A percentile compares a stretch with the other conserved stretches of the same genome.
phyloP scores from a whole-genome alignment of 768 basidiomycete species.

The Phlebiopsis gigantea region DNA sequence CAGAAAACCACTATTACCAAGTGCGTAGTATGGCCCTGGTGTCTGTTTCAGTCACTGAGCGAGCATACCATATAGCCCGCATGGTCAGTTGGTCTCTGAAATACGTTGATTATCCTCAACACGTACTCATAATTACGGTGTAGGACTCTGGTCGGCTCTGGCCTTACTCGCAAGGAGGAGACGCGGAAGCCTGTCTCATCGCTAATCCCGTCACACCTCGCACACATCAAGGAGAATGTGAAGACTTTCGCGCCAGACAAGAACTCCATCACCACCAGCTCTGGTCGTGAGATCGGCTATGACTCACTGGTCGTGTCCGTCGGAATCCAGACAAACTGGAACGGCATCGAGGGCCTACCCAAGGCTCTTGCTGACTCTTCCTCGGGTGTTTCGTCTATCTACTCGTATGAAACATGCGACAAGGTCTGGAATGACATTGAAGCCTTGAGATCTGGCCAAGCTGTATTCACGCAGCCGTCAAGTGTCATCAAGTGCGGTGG shows the following conservation, averaged over 20 bases:
- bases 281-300: conserved; percentile 70
- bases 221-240: conserved; percentile 67
- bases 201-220: conserved; percentile 71
- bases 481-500: conserved; percentile 93
- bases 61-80: conserved; percentile 58
- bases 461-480: conserved; percentile 92
- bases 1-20: conserved; percentile 83
- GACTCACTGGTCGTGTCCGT: conserved; percentile 86
- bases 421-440: conserved; percentile 85
- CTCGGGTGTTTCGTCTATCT: conserved; percentile 88
- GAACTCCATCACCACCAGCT: conserved; percentile 67
- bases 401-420: conserved; percentile 86
- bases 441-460: conserved; percentile 67
- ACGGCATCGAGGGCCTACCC: conserved; percentile 64
- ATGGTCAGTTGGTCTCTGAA: conserved; percentile 48
- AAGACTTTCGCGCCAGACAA: conserved; percentile 67
- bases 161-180: conserved; percentile 64
- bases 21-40: conserved; percentile 30
- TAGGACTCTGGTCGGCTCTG: conserved; percentile 93
- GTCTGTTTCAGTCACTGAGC: not conserved
- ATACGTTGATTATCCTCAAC: not conserved
- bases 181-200: conserved; percentile 61
- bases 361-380: conserved; percentile 71
- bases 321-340: conserved; percentile 85
- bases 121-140: not conserved